These are phyloP conservation scores for Penicillium antarcticum DNA, from an alignment of 495 filamentous ascomycete species.

Conservation along the genomic window DNA sequence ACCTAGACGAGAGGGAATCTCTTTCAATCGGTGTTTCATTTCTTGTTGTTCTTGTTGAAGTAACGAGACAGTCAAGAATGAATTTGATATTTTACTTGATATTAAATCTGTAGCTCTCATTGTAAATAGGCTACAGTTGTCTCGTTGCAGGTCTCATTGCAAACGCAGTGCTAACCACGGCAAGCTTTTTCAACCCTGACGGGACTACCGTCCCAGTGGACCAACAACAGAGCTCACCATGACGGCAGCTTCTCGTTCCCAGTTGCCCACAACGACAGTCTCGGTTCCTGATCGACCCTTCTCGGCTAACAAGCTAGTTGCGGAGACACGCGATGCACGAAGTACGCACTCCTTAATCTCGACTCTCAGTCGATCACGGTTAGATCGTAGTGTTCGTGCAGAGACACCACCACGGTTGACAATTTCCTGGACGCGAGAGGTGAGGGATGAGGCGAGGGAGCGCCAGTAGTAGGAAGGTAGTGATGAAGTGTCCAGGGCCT, in stretches of 20 bases:
- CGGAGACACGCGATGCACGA: constrained; percentile 64
- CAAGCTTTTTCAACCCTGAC: not conserved
- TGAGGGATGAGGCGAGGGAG: constrained; percentile 73
- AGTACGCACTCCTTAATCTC: constrained; percentile 82
- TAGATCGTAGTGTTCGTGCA: constrained; percentile 73
- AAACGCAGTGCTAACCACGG: not conserved
- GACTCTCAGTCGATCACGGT: constrained; percentile 69
- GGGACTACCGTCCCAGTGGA: constrained; percentile 38
- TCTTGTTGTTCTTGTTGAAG: no score
- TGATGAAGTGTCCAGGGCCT: constrained; percentile 80
- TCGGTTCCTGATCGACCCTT: constrained; percentile 38
- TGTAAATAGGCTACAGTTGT: no score
- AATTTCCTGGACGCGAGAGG: constrained; percentile 78
- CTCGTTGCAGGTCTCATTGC: no score
- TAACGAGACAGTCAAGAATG: no score
- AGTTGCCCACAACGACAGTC: constrained; percentile 49
- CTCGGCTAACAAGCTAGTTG: constrained; percentile 36
- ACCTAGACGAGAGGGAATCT: no score
- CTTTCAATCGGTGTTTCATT: no score
- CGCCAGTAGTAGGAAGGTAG: constrained; percentile 91
- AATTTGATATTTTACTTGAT: no score
- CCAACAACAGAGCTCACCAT: constrained; percentile 79
- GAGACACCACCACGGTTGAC: constrained; percentile 75
- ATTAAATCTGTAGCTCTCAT: no score
- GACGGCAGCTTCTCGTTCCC: constrained; percentile 92